A percentile compares a stretch with the other conserved stretches of the same genome.
Evolutionary conservation across 495 filamentous ascomycete genomes (phyloP).

Genomic region (Podospora australis): DNA sequence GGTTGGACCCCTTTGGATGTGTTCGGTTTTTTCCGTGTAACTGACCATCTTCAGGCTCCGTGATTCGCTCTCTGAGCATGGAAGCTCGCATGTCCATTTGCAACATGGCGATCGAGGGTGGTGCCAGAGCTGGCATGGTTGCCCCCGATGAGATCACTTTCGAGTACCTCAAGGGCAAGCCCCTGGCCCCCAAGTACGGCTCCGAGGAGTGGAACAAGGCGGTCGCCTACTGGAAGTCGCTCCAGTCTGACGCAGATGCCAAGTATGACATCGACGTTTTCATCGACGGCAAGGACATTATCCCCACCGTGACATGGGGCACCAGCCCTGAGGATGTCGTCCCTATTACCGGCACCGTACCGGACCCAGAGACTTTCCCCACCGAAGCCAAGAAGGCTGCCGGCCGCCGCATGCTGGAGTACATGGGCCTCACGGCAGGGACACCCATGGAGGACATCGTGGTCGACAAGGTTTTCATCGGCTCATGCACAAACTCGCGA

Average conservation of each 20-base stretch:
- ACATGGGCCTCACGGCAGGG: conserved; percentile 86
- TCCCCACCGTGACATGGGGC: conserved; percentile 93
- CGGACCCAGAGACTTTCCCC: conserved; percentile 78
- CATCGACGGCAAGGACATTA: conserved; percentile 86
- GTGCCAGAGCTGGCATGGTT: conserved; percentile 93
- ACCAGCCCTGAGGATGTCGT: conserved; percentile 95
- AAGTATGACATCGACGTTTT: conserved; percentile 81
- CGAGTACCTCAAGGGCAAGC: conserved; percentile 86
- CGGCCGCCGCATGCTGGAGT: conserved; percentile 77
- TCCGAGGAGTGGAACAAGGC: conserved; percentile 87
- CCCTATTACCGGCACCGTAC: conserved; percentile 84
- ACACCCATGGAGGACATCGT: conserved; percentile 84
- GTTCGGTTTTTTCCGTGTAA: no score
- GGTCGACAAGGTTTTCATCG: conserved; percentile 96
- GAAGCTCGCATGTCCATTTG: conserved; percentile 99
- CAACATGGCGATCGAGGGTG: conserved; percentile 99
- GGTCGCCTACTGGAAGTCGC: conserved; percentile 77
- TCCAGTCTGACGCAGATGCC: conserved; percentile 78
- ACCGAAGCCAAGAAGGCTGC: conserved; percentile 70
- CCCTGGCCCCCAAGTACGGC: conserved; percentile 77
- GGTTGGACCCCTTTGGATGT: no score
- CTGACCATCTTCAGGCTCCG: no score
- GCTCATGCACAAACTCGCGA: conserved; percentile 93
- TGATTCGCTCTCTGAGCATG: conserved; percentile 84
- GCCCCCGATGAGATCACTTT: conserved; percentile 92